phyloP scores from a whole-genome alignment of 148 eudicot genomes.

The Cornus kousa region DNA sequence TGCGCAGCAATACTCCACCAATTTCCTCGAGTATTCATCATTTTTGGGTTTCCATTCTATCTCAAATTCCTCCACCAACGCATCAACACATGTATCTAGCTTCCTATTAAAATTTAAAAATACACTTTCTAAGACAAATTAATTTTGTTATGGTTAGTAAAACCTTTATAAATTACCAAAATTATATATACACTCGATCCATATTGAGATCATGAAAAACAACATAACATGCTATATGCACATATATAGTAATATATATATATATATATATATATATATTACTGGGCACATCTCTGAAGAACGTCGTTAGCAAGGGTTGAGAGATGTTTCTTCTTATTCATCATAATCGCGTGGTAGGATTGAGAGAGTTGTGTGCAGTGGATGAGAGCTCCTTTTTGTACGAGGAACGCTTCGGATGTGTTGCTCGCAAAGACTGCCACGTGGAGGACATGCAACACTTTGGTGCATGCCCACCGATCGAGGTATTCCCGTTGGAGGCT shows the following conservation, averaged over 20 bases:
- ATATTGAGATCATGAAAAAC: no score
- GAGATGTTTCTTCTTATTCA: constrained; percentile 41
- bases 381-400: neutral
- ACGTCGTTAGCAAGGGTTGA: constrained; percentile 56
- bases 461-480: no score
- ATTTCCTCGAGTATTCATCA: constrained; percentile 52
- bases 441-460: constrained; percentile 21
- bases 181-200: no score
- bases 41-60: constrained; percentile 41
- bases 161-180: no score
- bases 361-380: neutral
- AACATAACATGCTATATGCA: neutral
- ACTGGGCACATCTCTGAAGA: constrained; percentile 53
- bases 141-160: no score
- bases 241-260: neutral
- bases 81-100: constrained; percentile 42
- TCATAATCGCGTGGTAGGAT: neutral
- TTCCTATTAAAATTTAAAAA: constrained; percentile 28
- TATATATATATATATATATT: neutral
- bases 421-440: neutral
- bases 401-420: neutral
- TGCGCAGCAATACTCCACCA: constrained; percentile 54
- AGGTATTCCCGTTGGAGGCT: no score
- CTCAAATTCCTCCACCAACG: constrained; percentile 46
- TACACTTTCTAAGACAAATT: neutral